Evolutionary conservation across 1,284 basidiomycete species (phyloP), one percentile per base, ranked within the genome.

Genomic region (Ustilago loliicola): DNA sequence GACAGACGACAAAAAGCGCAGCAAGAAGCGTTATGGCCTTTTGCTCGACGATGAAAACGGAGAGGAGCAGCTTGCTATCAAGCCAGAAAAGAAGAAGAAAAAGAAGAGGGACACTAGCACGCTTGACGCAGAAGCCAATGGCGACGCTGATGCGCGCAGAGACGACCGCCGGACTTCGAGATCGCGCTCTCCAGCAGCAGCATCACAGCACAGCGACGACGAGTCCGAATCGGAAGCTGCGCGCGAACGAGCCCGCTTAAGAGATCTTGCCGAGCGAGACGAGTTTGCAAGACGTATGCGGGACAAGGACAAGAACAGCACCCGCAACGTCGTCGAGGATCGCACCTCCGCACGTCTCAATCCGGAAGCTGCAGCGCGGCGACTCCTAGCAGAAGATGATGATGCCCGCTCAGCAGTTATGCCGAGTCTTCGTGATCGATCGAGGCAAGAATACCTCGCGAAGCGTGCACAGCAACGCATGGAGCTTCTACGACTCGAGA

Each of bases 401-500:
- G 70, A 77, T n/a, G 82, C 80, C 15, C 71, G 80, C 9, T 52
- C 64, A 19, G 67, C 67, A 29, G 82, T 80, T 36, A 81, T 83
- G 75, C 77, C 80, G 27, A 61, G 55, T 34, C 68, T 86, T 38
- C 79, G 84, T 10, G 80, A 86, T 23, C 80, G 84, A 13, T 82
- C 82, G 2, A 73, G 94, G 17, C 94, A 98, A 79, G 95, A 98
- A 85, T 99, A 99, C 85, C 90, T 99, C 69, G 93, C 94, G 29
- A 99, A 99, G 87, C 93, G 97, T 81, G 95, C 98, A 87, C 89
- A 93, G 53, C 97, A 99, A 87, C 94, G 96, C 85, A 93, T 99
- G 77, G 97, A 99, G 84, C 89, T 99, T 23, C 89, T 99, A 52
- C 91, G 94, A 55, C 91, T 93, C 87, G 96, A 98, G 87, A 96